phyloP scores from a whole-genome alignment of 2,329 filamentous ascomycete species.

The Penicillium crustosum region DNA sequence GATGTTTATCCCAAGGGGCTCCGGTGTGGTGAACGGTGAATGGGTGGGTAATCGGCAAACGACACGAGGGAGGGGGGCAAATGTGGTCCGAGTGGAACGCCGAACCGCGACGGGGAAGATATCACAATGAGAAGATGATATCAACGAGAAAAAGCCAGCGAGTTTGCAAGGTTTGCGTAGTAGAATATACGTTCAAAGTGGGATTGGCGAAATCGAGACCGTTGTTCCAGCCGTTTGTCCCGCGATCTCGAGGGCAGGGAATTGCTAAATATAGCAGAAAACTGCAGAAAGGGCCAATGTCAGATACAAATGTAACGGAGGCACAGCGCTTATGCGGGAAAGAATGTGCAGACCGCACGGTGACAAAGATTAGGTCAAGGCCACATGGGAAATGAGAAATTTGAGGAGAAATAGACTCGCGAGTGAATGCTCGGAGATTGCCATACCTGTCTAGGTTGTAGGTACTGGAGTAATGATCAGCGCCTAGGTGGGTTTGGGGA shows the following conservation, averaged over 20 bases:
- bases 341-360: constrained; percentile 3
- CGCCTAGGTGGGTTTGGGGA: constrained; percentile 7
- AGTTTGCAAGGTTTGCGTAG: background rate
- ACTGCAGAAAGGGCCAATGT: constrained; percentile 27
- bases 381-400: constrained; percentile 1
- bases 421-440: constrained; percentile 17
- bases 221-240: constrained; percentile 25
- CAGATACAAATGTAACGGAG: constrained; percentile 26
- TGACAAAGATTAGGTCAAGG: constrained; percentile 1
- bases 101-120: constrained; percentile 12
- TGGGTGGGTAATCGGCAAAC: constrained; percentile 10
- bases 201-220: constrained; percentile 12
- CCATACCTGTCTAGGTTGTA: constrained; percentile 19
- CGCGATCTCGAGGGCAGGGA: constrained; percentile 24
- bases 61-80: constrained; percentile 13
- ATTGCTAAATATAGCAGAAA: constrained; percentile 41
- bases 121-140: constrained; percentile 9
- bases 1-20: constrained; percentile 3
- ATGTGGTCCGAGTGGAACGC: constrained; percentile 13
- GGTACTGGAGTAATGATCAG: constrained; percentile 27
- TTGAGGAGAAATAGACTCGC: constrained; percentile 8
- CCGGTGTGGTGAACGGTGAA: constrained; percentile 1
- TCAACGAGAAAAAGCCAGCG: constrained; percentile 1
- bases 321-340: constrained; percentile 22
- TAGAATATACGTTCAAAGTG: background rate